phyloP scores from a whole-genome alignment of 2,329 filamentous ascomycete genomes.

The Fusarium sp. region DNA sequence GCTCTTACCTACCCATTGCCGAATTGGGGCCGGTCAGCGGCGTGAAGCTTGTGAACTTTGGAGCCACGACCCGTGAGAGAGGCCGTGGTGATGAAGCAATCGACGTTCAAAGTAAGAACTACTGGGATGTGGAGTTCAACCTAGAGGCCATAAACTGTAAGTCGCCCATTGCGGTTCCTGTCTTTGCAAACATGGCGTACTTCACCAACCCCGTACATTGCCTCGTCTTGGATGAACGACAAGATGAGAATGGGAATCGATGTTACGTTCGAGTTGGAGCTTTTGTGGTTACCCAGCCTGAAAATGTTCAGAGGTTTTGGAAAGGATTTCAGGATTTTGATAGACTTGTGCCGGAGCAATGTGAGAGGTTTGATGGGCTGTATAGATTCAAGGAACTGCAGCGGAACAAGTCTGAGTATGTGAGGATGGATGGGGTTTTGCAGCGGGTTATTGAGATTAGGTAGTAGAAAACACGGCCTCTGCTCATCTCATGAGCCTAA shows the following conservation, averaged over 20 bases:
- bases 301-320: constrained; percentile 1
- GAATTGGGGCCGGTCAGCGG: not conserved
- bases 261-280: constrained; percentile 6
- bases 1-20: constrained; percentile 5
- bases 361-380: not conserved
- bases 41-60: not conserved
- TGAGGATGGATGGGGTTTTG: not conserved
- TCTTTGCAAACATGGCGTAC: constrained; percentile 6
- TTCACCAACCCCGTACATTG: not conserved
- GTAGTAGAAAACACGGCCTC: not conserved
- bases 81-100: not conserved
- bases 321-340: not conserved
- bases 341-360: not conserved
- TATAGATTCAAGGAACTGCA: not conserved
- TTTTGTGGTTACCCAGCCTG: not conserved
- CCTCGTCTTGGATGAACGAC: not conserved
- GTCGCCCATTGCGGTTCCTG: constrained; percentile 2
- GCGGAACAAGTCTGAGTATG: not conserved
- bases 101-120: not conserved
- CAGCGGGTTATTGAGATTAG: constrained; percentile 5
- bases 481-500: not conserved
- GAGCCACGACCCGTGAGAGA: not conserved
- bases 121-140: constrained; percentile 18
- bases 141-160: constrained; percentile 10
- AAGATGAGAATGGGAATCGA: not conserved